Evolutionary conservation across 2,329 filamentous ascomycete species (phyloP).

Genomic region (Cercospora canescens): DNA sequence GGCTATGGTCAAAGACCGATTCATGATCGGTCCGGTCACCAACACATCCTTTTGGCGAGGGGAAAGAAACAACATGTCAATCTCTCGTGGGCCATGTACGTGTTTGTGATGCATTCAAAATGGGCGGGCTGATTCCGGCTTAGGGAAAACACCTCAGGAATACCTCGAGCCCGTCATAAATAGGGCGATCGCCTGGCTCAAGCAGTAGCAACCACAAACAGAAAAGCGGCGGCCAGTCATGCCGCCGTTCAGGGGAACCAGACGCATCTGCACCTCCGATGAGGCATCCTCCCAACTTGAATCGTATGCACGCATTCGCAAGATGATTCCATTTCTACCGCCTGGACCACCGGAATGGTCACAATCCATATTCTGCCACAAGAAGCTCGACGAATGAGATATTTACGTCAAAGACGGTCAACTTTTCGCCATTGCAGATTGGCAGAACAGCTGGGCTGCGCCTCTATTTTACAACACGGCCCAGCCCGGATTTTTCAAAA

Average conservation of each 20-base stretch:
- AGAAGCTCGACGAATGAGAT: background rate
- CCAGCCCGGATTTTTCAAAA: background rate
- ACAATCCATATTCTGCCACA: background rate
- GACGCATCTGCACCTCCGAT: background rate
- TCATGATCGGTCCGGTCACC: constrained; percentile 41
- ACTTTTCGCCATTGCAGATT: background rate
- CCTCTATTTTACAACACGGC: background rate
- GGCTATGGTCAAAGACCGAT: constrained; percentile 34
- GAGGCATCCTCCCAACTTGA: background rate
- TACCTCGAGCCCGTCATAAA: constrained; percentile 9
- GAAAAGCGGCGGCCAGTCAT: background rate
- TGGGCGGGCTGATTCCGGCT: background rate
- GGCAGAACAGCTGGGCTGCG: background rate
- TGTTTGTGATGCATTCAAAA: background rate
- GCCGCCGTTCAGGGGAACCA: background rate
- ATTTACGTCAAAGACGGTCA: background rate
- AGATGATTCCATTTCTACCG: background rate
- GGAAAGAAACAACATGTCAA: constrained; percentile 32
- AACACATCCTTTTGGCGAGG: constrained; percentile 40
- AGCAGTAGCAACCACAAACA: background rate
- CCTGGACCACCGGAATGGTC: background rate
- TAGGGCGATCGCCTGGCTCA: background rate
- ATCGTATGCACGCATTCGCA: background rate
- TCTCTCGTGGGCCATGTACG: constrained; percentile 40
- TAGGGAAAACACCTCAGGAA: constrained; percentile 9